Evolutionary conservation across 345 rosid species (phyloP).

Genomic region (Eucalyptus rudis): DNA sequence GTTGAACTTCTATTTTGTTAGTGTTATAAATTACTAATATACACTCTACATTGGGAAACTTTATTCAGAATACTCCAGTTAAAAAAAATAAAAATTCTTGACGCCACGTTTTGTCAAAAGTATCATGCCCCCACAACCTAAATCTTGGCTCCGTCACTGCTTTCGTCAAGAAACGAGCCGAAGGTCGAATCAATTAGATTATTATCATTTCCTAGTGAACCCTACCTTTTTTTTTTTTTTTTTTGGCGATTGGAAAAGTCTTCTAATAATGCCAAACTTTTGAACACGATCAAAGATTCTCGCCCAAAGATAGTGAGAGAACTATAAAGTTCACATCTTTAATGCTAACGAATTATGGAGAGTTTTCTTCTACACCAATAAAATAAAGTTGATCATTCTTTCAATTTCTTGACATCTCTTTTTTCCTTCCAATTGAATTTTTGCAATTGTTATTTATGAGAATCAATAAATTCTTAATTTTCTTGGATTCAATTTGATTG

Average conservation of each 20-base stretch:
- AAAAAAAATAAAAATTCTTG: fast-evolving
- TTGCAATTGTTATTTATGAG: neutral
- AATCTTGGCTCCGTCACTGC: neutral
- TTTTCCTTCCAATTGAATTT: neutral
- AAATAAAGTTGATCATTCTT: neutral
- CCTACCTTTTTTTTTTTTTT: neutral
- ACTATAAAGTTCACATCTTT: neutral
- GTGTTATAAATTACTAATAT: fast-evolving
- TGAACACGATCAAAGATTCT: neutral
- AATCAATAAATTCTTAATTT: fast-evolving
- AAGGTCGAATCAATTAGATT: neutral
- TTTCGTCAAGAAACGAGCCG: fast-evolving
- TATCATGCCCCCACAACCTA: neutral
- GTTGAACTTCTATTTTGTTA: neutral
- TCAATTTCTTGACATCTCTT: no score
- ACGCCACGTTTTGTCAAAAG: fast-evolving
- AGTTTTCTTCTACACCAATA: fast-evolving
- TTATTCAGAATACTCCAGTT: neutral
- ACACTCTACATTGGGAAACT: no score
- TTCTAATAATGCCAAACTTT: no score
- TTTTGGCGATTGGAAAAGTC: no score
- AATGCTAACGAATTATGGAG: neutral
- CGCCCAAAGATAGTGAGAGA: neutral
- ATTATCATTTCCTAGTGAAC: neutral
- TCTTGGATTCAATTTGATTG: neutral